These are phyloP conservation scores for Cercospora zeina DNA, from an alignment of 2,329 filamentous ascomycete genomes.

Conservation along the genomic window DNA sequence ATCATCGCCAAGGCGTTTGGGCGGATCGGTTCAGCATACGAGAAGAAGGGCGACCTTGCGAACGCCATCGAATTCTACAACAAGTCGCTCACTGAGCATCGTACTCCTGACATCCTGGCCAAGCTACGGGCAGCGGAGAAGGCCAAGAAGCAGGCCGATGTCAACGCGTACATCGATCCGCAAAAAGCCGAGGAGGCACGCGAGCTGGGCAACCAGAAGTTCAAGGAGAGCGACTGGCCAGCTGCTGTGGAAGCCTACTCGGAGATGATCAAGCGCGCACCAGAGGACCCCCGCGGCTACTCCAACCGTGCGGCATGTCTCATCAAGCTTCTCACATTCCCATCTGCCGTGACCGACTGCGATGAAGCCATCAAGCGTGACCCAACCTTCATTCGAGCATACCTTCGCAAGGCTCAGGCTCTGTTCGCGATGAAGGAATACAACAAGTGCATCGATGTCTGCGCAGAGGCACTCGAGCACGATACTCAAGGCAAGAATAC, in stretches of 20 bases:
- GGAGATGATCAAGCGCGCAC: constrained; percentile 95
- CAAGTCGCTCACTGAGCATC: constrained; percentile 92
- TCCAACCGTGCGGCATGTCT: constrained; percentile 96
- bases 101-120: constrained; percentile 86
- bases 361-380: constrained; percentile 88
- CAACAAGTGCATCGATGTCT: constrained; percentile 88
- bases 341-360: constrained; percentile 88
- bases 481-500: constrained; percentile 79
- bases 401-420: constrained; percentile 93
- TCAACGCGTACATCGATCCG: constrained; percentile 81
- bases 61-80: constrained; percentile 88
- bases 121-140: constrained; percentile 93
- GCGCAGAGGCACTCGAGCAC: constrained; percentile 73
- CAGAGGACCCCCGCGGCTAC: constrained; percentile 89
- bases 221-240: constrained; percentile 95
- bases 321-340: constrained; percentile 95
- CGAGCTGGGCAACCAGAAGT: constrained; percentile 91
- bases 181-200: constrained; percentile 93
- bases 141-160: constrained; percentile 73
- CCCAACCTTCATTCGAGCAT: constrained; percentile 88
- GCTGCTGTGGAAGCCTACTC: constrained; percentile 89
- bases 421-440: constrained; percentile 98
- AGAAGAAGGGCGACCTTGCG: constrained; percentile 78
- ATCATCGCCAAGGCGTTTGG: constrained; percentile 96
- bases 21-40: constrained; percentile 89